Conservation (phyloP, 2,329 filamentous ascomycete species). For the Metarhizium rileyi region DNA sequence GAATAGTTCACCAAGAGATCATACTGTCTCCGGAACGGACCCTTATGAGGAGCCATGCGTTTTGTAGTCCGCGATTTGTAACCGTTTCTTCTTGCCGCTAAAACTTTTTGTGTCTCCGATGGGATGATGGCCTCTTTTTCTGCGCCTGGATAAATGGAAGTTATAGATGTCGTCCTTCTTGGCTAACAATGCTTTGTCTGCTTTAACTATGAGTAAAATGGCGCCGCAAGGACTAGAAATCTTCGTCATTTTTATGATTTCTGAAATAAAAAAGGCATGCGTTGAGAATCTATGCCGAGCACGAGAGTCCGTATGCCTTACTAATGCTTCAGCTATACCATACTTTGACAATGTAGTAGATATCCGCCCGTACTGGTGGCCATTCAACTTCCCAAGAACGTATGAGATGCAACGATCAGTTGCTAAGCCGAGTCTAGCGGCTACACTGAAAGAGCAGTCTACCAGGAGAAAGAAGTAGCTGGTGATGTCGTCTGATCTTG, state of each 20-base stretch:
- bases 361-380: slow-evolving; percentile 33
- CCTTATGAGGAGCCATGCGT: slow-evolving; percentile 40
- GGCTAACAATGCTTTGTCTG: too few relatives aligned
- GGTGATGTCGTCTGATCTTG: neutral
- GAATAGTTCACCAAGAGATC: slow-evolving; percentile 26
- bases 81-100: slow-evolving; percentile 37
- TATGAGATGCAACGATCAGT: slow-evolving; percentile 40
- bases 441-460: neutral
- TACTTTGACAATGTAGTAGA: slow-evolving; percentile 31
- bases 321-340: slow-evolving; percentile 36
- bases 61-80: slow-evolving; percentile 35
- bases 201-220: too few relatives aligned
- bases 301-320: too few relatives aligned
- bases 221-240: too few relatives aligned
- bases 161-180: slow-evolving; percentile 48
- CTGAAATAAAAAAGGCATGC: too few relatives aligned
- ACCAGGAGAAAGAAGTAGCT: neutral
- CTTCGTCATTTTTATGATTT: too few relatives aligned
- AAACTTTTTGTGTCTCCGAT: slow-evolving; percentile 33
- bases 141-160: slow-evolving; percentile 44
- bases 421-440: neutral
- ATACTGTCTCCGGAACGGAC: slow-evolving; percentile 28
- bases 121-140: slow-evolving; percentile 42
- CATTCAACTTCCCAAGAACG: slow-evolving; percentile 42
- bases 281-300: too few relatives aligned